These are phyloP conservation scores for Luvunga scandens DNA, from an alignment of 345 rosid species.

Conservation along the genomic window DNA sequence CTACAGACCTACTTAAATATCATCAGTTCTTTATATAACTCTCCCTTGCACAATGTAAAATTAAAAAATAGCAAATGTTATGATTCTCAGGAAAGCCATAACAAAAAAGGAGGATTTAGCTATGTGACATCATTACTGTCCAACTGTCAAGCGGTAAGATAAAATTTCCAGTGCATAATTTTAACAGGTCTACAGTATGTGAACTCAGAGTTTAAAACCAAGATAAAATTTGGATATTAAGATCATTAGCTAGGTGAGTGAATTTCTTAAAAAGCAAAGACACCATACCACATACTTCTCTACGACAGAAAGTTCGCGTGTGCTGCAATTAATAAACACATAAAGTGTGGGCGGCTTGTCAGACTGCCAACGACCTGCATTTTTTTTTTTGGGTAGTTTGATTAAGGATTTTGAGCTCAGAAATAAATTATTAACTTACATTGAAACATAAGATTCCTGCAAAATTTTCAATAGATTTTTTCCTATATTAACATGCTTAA, in stretches of 20 bases:
- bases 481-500: neutral
- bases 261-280: slow-evolving; percentile 11
- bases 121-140: neutral
- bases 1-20: neutral
- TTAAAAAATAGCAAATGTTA: neutral
- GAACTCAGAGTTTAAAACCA: neutral
- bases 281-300: slow-evolving; percentile 89
- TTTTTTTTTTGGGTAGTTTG: neutral
- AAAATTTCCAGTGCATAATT: neutral
- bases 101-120: slow-evolving; percentile 5
- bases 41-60: neutral
- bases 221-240: neutral
- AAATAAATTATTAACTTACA: neutral
- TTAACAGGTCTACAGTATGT: neutral
- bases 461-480: neutral
- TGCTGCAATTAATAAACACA: slow-evolving; percentile 83
- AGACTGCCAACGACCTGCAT: slow-evolving; percentile 77
- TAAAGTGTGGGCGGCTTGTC: slow-evolving; percentile 78
- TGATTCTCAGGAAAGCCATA: neutral
- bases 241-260: neutral
- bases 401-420: neutral
- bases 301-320: slow-evolving; percentile 75
- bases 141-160: neutral
- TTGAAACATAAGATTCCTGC: neutral
- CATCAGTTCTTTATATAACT: neutral